Evolutionary conservation across 768 basidiomycete genomes (phyloP).

Genomic region (Lactarius sanguifluus): DNA sequence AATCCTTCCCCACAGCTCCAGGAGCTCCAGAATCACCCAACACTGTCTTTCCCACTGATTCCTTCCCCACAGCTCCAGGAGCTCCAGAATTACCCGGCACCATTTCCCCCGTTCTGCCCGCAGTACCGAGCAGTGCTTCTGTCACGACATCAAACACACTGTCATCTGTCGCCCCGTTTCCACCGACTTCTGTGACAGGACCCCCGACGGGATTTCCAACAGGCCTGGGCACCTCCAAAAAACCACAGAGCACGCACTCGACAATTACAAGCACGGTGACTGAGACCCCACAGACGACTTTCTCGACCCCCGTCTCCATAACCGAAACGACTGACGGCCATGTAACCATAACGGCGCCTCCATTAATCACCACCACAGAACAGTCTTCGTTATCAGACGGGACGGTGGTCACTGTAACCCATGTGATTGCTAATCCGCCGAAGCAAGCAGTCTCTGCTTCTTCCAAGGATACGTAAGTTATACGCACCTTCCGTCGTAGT

Average conservation of each 20-base stretch:
- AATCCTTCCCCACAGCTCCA: not conserved
- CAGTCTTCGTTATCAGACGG: conserved; percentile 50
- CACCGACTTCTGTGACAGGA: not conserved
- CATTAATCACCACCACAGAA: conserved; percentile 47
- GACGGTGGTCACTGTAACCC: conserved; percentile 47
- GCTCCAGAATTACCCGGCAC: not conserved
- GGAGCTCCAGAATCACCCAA: not conserved
- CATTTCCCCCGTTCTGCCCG: not conserved
- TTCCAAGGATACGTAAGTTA: conserved; percentile 21
- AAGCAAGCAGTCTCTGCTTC: conserved; percentile 2
- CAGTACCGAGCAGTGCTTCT: not conserved
- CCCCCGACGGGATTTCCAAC: not conserved
- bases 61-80: not conserved
- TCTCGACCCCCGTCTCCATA: conserved; percentile 44
- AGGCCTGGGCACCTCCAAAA: not conserved
- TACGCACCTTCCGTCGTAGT: not conserved
- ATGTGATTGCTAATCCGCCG: conserved; percentile 53
- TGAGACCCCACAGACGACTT: conserved; percentile 44
- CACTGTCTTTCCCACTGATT: not conserved
- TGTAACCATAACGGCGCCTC: conserved; percentile 43
- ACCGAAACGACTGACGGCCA: conserved; percentile 45
- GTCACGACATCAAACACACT: not conserved
- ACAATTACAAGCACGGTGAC: conserved; percentile 45
- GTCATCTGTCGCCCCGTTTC: not conserved
- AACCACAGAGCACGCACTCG: conserved; percentile 28